Percentiles rank a stretch among this genome's conserved stretches.
Conservation (phyloP, 768 basidiomycete species). For the Lentinula aciculospora region DNA sequence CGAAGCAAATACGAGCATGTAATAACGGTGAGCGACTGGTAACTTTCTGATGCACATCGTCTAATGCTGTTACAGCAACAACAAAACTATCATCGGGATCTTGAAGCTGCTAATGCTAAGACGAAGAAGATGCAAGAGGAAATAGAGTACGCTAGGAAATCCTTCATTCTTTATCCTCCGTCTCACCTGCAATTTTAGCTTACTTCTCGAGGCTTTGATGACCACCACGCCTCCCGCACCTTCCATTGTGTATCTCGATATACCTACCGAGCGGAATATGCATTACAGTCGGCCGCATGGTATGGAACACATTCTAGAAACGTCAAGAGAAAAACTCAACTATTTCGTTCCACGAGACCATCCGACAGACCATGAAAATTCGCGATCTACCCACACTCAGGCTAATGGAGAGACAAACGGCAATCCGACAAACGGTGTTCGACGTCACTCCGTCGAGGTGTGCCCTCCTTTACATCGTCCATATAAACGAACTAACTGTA, state of each 20-base stretch:
- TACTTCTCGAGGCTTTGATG: constrained; percentile 7
- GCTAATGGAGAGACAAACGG: constrained; percentile 1
- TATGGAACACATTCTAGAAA: neutral
- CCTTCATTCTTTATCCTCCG: neutral
- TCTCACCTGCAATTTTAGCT: neutral
- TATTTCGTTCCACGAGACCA: neutral
- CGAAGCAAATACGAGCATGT: constrained; percentile 42
- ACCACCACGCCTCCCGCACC: constrained; percentile 2
- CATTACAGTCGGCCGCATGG: neutral
- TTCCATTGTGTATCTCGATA: neutral
- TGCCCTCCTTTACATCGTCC: neutral
- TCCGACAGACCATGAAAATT: neutral
- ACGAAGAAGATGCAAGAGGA: constrained; percentile 42
- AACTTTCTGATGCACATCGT: neutral
- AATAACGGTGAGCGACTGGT: constrained; percentile 25
- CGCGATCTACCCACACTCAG: neutral
- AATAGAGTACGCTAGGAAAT: constrained; percentile 35
- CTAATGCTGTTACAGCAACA: constrained; percentile 23
- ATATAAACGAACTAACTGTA: neutral
- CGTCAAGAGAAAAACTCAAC: neutral
- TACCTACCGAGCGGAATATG: neutral
- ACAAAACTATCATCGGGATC: constrained; percentile 30
- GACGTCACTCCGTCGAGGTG: neutral
- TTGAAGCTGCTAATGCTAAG: constrained; percentile 32
- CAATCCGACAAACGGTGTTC: neutral